Evolutionary conservation across 2,329 filamentous ascomycete genomes (phyloP), one percentile per base, ranked within the genome.

Genomic region (Clonostachys solani): DNA sequence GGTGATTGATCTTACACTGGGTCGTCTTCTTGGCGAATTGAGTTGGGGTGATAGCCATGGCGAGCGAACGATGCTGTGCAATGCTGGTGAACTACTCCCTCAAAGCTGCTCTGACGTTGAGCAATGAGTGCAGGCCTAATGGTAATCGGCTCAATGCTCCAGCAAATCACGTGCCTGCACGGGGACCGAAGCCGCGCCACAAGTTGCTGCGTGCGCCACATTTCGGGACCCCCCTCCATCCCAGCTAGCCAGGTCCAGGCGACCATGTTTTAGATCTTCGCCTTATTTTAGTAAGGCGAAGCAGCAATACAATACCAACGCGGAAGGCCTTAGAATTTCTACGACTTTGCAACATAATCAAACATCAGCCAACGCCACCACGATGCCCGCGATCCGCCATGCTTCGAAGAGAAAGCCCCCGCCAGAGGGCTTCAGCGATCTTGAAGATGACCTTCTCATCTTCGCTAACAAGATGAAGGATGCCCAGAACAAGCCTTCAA

Each of bases 401-500:
- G 77, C 83, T 42, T 85, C 83, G 52, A 89, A 87, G 69, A 81
- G 85, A 62, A 94, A 92, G 74, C 83, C 89, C 45, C 89, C 89
- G 42, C 89, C 89, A 45, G 87, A 89, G 47, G 89, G 89, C 66
- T 95, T 94, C 74, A 83, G 85, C 61, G 89, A 95, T 63, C 89
- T 95, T 66, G 89, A 92, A 66, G 86, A 91, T 63, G 89, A 90
- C 57, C 83, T 94, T 40, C 80, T 94, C 57, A 85, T 92, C 60
- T 94, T 94, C 71, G 74, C 78, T 60, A 92, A 92, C 77, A 91
- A 92, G 75, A 92, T 95, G 88, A 94, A 92, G 69, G 89, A 95
- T 63, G 94, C 94, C 45, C 91, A 96, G 64, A 95, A 95, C 68
- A 87, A 91, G 43, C 86, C 90, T 70, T 89, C 72, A 64, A 90